phyloP scores from a whole-genome alignment of 371 early-diverging fungal species.

The Apophysomyces sp. region DNA sequence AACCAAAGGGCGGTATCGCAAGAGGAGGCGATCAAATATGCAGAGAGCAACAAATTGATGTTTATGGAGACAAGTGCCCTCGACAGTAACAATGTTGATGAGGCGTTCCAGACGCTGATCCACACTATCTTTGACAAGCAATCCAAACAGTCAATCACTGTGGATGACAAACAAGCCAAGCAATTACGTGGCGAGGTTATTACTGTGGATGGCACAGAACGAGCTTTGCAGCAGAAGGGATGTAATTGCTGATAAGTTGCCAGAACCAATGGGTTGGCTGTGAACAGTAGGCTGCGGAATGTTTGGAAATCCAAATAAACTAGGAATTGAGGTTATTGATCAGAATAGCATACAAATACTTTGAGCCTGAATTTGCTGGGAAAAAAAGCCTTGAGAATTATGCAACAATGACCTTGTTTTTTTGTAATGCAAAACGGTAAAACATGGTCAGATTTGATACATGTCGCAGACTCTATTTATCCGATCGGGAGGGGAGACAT shows the following conservation, averaged over 20 bases:
- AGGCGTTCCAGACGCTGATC: slow-evolving; percentile 47
- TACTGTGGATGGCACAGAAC: neutral
- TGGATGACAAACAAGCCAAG: slow-evolving; percentile 5
- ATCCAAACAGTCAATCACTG: neutral
- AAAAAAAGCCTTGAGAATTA: no score
- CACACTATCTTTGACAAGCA: slow-evolving; percentile 1
- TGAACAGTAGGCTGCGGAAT: no score
- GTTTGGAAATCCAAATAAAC: no score
- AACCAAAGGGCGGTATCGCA: slow-evolving; percentile 62
- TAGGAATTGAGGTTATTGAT: no score
- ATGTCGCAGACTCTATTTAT: neutral
- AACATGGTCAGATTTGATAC: neutral
- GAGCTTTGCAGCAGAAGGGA: neutral
- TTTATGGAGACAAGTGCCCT: slow-evolving; percentile 93
- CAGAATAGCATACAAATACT: no score
- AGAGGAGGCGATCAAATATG: slow-evolving; percentile 84
- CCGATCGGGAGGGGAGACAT: neutral
- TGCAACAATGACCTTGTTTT: no score
- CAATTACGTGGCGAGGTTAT: slow-evolving; percentile 6
- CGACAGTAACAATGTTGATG: slow-evolving; percentile 80
- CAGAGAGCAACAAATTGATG: slow-evolving; percentile 71
- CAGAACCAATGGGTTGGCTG: no score
- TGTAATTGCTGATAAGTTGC: neutral
- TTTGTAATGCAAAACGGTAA: no score
- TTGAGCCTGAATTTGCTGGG: no score